Percentiles rank a stretch among this genome's conserved stretches.
phyloP scores from a whole-genome alignment of 331 rosid genomes.

The Malus hybrid region DNA sequence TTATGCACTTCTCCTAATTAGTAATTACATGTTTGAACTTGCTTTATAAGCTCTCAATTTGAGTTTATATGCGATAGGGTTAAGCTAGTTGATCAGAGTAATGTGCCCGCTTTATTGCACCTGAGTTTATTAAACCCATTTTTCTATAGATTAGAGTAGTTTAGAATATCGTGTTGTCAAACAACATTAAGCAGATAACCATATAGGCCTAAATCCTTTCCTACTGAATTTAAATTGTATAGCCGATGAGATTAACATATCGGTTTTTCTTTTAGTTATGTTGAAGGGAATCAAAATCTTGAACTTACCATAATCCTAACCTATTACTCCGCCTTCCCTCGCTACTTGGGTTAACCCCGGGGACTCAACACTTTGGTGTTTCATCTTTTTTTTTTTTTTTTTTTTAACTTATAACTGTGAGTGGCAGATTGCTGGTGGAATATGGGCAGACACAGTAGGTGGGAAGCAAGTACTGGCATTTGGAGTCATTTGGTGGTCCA shows the following conservation, averaged over 20 bases:
- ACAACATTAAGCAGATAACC: background rate
- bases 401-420: background rate
- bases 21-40: background rate
- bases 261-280: background rate
- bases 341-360: too few species aligned
- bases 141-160: background rate
- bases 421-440: constrained; percentile 98
- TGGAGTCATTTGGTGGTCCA: constrained; percentile 90
- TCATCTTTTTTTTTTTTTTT: background rate
- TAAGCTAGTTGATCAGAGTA: background rate
- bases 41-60: background rate
- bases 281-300: background rate
- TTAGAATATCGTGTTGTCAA: background rate
- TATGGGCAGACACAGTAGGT: constrained; percentile 96
- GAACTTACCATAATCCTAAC: background rate
- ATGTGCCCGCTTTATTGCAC: background rate
- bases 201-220: too few species aligned
- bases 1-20: background rate
- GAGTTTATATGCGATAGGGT: background rate
- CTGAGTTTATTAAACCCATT: background rate
- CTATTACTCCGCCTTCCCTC: background rate
- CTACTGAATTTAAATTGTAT: too few species aligned
- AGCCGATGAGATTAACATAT: background rate
- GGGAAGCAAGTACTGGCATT: constrained; percentile 89
- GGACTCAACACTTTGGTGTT: background rate